Base-by-base conservation (phyloP, 352 stramenopile species). In the Phytopythium helicoides region DNA sequence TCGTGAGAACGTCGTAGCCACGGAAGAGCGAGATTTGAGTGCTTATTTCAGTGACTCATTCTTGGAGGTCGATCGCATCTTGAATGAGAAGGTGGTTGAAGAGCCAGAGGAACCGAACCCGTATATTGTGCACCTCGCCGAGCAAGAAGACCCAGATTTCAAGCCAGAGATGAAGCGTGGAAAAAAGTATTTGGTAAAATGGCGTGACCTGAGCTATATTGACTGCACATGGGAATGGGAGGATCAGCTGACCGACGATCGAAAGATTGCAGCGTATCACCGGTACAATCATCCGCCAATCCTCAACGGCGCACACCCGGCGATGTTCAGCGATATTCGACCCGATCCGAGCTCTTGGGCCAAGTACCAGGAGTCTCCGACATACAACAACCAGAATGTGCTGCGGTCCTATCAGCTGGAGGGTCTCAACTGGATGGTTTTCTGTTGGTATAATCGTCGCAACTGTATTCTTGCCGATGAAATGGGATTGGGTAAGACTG, bases 321-420 rank as follows among this genome's bases (percentile, higher is more conserved):
- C 85, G 6, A 91, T 87, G 49, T 89, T 89, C 62, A 71, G 83
- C 64, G 86, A 95, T 60, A 45, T 90, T 52, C 81, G 85, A 8
- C 85, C 85, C 0, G 81, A 95, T n/a, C 73, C 85, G 10, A 74
- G 38, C 12, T 77, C 81, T 6, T 95, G 83, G 83, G 84, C 84
- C n/a, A 95, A 96, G 56, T 96, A 97, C 41, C 76, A 80, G 46
- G 75, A 89, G 54, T 96, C 87, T 21, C 88, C 84, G 8, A 62
- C 73, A 1, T 99, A 97, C 74, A 94, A 97, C 59, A 95, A 98
- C 69, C 96, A 97, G 48, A 97, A 97, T 41, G 86, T 86, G 3
- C 71, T 99, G 23, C 81, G 97, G 19, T 95, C 96, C 23, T 99
- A 99, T 64, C 97, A 99, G 75, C 83, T 98, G 16, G 97, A 99